These are phyloP conservation scores for Nakazawaea wyomingensis DNA, from an alignment of 805 yeast species.

Conservation along the genomic window DNA sequence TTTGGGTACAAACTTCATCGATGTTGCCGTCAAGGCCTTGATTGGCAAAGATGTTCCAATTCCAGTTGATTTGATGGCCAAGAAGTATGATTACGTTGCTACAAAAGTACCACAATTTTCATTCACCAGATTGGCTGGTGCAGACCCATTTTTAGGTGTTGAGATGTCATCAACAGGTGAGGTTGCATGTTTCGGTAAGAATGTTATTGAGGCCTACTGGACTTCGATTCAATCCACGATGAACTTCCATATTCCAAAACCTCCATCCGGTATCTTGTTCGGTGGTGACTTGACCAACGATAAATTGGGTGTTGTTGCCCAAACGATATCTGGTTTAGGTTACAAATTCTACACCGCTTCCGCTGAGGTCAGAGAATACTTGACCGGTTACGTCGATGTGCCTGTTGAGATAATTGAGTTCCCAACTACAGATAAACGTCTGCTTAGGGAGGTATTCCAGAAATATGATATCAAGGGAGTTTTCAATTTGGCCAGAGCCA, in stretches of 20 bases:
- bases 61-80: conserved; percentile 80
- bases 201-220: conserved; percentile 92
- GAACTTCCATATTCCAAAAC: conserved; percentile 93
- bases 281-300: conserved; percentile 87
- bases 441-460: conserved; percentile 89
- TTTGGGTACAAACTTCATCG: conserved; percentile 89
- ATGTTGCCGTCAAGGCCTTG: conserved; percentile 87
- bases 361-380: conserved; percentile 63
- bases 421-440: conserved; percentile 91
- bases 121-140: conserved; percentile 97
- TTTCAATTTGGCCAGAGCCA: conserved; percentile 83
- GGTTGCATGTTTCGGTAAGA: conserved; percentile 92
- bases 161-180: conserved; percentile 99
- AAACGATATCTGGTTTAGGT: conserved; percentile 64
- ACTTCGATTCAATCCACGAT: conserved; percentile 93
- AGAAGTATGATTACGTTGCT: conserved; percentile 77
- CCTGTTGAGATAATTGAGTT: conserved; percentile 69
- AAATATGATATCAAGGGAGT: conserved; percentile 80
- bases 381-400: conserved; percentile 42
- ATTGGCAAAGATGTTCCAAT: conserved; percentile 67
- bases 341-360: conserved; percentile 80
- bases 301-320: conserved; percentile 69
- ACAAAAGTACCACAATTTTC: conserved; percentile 98
- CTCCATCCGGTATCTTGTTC: conserved; percentile 83
- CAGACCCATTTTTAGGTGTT: conserved; percentile 98